Evolutionary conservation across 2,329 filamentous ascomycete species (phyloP).

Genomic region (Corinectria fuckeliana): DNA sequence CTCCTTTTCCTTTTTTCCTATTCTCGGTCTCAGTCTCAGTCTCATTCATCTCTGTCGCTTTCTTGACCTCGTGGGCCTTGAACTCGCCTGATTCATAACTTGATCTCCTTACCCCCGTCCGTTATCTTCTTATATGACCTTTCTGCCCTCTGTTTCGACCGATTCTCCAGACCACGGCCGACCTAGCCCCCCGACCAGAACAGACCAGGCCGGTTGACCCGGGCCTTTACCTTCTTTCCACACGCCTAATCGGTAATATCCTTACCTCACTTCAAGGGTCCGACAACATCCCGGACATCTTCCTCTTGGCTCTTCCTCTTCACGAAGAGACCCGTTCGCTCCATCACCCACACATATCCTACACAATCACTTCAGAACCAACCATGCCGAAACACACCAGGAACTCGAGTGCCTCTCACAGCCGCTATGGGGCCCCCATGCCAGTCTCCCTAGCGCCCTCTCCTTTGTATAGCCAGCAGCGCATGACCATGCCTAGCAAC

Average conservation of each 20-base stretch:
- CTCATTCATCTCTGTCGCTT: slow-evolving; percentile 31
- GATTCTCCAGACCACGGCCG: slow-evolving; percentile 28
- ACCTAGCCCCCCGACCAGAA: slow-evolving; percentile 9
- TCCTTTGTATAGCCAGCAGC: slow-evolving; percentile 51
- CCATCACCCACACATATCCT: slow-evolving; percentile 14
- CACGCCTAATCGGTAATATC: slow-evolving; percentile 39
- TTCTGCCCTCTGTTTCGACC: slow-evolving; percentile 22
- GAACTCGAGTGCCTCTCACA: slow-evolving; percentile 45
- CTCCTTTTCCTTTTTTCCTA: slow-evolving; percentile 32
- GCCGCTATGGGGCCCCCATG: slow-evolving; percentile 41
- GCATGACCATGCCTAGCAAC: slow-evolving; percentile 46
- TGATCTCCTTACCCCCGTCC: slow-evolving; percentile 6
- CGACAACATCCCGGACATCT: slow-evolving; percentile 20
- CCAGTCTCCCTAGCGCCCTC: slow-evolving; percentile 50
- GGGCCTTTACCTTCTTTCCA: slow-evolving; percentile 27
- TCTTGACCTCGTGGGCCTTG: slow-evolving; percentile 27
- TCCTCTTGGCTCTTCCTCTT: slow-evolving; percentile 17
- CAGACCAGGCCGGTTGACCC: slow-evolving; percentile 38
- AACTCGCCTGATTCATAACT: slow-evolving; percentile 18
- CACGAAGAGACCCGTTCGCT: slow-evolving; percentile 18
- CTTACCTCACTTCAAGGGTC: slow-evolving; percentile 18
- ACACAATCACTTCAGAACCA: slow-evolving; percentile 20
- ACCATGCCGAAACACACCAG: slow-evolving; percentile 56
- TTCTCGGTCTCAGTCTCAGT: slow-evolving; percentile 33
- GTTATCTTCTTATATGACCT: slow-evolving; percentile 1